These are phyloP conservation scores for Ganoderma resinaceum DNA, from an alignment of 1,284 basidiomycete genomes.

Conservation along the genomic window DNA sequence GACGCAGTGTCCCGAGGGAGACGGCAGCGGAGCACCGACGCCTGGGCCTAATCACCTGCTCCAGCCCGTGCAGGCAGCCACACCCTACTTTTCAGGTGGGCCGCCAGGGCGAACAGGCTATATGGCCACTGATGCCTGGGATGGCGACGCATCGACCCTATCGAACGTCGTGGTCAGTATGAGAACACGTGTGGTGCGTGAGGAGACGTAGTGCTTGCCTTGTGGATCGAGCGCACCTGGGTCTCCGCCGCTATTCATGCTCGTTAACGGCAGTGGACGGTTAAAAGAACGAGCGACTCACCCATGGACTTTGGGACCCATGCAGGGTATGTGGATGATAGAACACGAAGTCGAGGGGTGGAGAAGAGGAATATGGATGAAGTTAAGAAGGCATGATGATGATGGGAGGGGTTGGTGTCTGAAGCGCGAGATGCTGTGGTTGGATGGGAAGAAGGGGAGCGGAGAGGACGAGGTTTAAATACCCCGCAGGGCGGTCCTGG, in stretches of 20 bases:
- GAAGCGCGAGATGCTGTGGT: background rate
- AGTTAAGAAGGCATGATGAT: too few relatives aligned
- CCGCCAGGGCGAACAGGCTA: background rate
- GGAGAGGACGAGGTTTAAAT: background rate
- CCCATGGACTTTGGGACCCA: background rate
- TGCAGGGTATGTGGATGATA: background rate
- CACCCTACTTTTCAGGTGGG: background rate
- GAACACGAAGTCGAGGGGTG: background rate
- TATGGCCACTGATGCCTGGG: background rate
- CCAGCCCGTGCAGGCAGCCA: background rate
- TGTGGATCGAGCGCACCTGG: background rate
- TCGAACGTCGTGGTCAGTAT: background rate
- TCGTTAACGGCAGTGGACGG: background rate
- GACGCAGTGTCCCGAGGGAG: background rate
- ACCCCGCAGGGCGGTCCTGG: background rate
- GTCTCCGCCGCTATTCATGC: background rate
- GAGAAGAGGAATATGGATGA: background rate
- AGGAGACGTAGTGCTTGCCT: background rate
- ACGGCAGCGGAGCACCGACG: background rate
- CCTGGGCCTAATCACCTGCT: constrained; percentile 1
- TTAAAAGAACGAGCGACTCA: background rate
- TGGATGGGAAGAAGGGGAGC: background rate
- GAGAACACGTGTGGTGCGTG: background rate
- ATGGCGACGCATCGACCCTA: background rate
- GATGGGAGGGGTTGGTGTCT: background rate